Conservation (phyloP, 1,284 basidiomycete genomes). For the Filobasidium uniguttulatum region DNA sequence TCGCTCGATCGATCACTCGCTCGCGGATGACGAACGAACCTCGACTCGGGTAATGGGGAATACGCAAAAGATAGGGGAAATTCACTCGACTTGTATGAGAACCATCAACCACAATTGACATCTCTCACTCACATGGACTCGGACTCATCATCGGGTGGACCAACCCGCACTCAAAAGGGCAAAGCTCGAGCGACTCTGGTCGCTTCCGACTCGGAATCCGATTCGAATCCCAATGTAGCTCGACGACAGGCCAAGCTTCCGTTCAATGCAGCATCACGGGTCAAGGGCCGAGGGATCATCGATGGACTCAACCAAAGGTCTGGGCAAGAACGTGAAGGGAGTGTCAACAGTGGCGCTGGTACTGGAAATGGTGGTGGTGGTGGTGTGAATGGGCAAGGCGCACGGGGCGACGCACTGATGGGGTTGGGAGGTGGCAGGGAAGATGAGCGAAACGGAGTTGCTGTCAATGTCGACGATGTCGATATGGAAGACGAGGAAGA, state of each 20-base stretch:
- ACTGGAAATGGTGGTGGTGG: neutral
- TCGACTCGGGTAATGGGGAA: too few species aligned
- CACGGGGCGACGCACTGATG: neutral
- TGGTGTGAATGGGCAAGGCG: neutral
- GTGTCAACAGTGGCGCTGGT: neutral
- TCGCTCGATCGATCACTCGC: too few species aligned
- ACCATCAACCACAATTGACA: too few species aligned
- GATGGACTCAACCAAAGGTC: neutral
- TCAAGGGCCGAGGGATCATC: neutral
- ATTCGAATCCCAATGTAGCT: neutral
- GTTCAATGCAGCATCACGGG: neutral
- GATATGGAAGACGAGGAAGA: constrained; percentile 1
- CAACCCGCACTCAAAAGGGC: neutral
- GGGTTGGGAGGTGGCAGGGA: neutral
- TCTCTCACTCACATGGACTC: neutral
- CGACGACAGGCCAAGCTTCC: too few species aligned
- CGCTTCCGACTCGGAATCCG: neutral
- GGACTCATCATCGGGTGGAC: neutral
- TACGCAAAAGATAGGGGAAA: too few species aligned
- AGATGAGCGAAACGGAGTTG: neutral
- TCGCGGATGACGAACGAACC: too few species aligned
- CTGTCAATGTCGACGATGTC: neutral
- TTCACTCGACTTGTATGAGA: too few species aligned
- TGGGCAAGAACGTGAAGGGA: neutral
- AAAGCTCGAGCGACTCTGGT: constrained; percentile 1